Conservation (phyloP, 2,329 filamentous ascomycete genomes). For the Didymella pinodella region DNA sequence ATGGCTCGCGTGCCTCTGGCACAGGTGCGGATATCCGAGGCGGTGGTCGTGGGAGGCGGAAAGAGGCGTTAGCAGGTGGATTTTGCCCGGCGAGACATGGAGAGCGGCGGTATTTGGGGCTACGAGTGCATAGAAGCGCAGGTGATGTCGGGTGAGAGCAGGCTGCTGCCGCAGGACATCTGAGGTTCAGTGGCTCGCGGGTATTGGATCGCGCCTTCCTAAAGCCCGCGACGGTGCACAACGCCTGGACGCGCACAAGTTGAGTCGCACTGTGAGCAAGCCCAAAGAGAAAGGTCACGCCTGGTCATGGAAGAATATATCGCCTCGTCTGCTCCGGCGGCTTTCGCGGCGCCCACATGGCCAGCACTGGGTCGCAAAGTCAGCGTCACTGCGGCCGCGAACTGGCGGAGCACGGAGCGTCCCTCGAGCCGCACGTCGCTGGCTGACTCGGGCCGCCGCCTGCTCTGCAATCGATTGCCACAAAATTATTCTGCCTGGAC, state of each 20-base stretch:
- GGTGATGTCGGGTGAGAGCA: slow-evolving; percentile 25
- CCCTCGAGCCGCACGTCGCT: neutral
- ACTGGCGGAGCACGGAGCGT: slow-evolving; percentile 9
- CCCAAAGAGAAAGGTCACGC: neutral
- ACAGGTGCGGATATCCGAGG: slow-evolving; percentile 13
- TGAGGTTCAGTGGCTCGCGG: slow-evolving; percentile 21
- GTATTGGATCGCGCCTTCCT: slow-evolving; percentile 32
- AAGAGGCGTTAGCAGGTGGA: slow-evolving; percentile 26
- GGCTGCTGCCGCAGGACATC: slow-evolving; percentile 21
- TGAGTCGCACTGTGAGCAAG: neutral
- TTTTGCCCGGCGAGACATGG: slow-evolving; percentile 14
- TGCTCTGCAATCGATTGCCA: slow-evolving; percentile 27
- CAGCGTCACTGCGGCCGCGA: slow-evolving; percentile 38
- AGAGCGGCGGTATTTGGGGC: slow-evolving; percentile 8
- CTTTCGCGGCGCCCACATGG: slow-evolving; percentile 36
- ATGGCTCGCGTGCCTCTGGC: slow-evolving; percentile 25
- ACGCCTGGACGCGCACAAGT: neutral
- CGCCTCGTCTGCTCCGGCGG: slow-evolving; percentile 31
- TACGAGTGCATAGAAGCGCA: slow-evolving; percentile 1
- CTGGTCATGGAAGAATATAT: neutral
- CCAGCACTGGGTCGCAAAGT: slow-evolving; percentile 31
- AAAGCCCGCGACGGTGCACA: slow-evolving; percentile 8
- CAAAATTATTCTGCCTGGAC: slow-evolving; percentile 27
- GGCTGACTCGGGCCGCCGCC: slow-evolving; percentile 15
- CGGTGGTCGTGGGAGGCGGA: slow-evolving; percentile 11